A percentile compares a stretch with the other conserved stretches of the same genome.
Evolutionary conservation across 2,329 filamentous ascomycete species (phyloP).

Genomic region (Gnomoniopsis smithogilvyi): DNA sequence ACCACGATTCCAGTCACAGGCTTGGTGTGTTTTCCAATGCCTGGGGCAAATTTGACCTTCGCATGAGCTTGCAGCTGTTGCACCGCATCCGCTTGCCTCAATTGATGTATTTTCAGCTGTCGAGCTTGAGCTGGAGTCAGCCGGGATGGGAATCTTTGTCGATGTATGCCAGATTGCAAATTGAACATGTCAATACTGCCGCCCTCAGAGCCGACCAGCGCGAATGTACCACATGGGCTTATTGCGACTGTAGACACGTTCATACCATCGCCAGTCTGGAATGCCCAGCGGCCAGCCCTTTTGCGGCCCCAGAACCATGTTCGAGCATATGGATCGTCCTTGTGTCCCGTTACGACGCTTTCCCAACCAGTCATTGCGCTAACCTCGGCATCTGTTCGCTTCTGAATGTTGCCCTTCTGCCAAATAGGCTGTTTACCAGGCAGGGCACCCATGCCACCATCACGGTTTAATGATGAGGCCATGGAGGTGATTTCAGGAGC

Average conservation of each 20-base stretch:
- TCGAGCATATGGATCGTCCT: slow-evolving; percentile 76
- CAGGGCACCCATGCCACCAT: slow-evolving; percentile 86
- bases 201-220: slow-evolving; percentile 77
- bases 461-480: slow-evolving; percentile 86
- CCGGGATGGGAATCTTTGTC: slow-evolving; percentile 80
- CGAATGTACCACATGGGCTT: slow-evolving; percentile 91
- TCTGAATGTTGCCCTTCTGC: slow-evolving; percentile 70
- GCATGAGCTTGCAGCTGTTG: slow-evolving; percentile 48
- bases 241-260: slow-evolving; percentile 84
- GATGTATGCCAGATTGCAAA: slow-evolving; percentile 84
- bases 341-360: slow-evolving; percentile 90
- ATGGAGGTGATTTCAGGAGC: slow-evolving; percentile 90
- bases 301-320: slow-evolving; percentile 99
- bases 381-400: slow-evolving; percentile 65
- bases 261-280: slow-evolving; percentile 80
- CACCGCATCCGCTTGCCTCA: slow-evolving; percentile 56
- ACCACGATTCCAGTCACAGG: slow-evolving; percentile 83
- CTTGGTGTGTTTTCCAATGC: slow-evolving; percentile 72
- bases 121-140: slow-evolving; percentile 76
- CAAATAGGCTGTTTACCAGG: slow-evolving; percentile 77
- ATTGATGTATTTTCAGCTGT: slow-evolving; percentile 66
- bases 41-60: slow-evolving; percentile 45
- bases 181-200: slow-evolving; percentile 95
- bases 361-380: slow-evolving; percentile 91
- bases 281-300: slow-evolving; percentile 87